These are phyloP conservation scores for Tetrapisispora iriomotensis DNA, from an alignment of 805 yeast species.

Conservation along the genomic window DNA sequence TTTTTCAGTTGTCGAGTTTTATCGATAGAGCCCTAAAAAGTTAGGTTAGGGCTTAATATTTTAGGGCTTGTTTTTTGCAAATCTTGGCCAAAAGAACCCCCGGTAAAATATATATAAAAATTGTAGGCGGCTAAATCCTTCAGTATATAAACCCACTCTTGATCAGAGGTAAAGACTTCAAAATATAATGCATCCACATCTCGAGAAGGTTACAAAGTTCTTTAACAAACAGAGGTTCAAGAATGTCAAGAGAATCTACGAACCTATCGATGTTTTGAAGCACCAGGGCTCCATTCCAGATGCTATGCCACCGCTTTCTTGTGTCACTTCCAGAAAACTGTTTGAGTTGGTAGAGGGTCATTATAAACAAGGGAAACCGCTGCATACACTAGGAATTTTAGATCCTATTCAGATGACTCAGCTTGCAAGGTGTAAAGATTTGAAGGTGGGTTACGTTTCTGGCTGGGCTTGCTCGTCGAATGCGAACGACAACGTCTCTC, in stretches of 20 bases:
- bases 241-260: conserved; percentile 42
- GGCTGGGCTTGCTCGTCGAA: conserved; percentile 57
- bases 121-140: not conserved
- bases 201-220: conserved; percentile 37
- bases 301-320: conserved; percentile 27
- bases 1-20: no score
- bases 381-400: conserved; percentile 49
- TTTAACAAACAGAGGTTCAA: conserved; percentile 40
- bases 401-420: conserved; percentile 59
- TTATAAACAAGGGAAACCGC: conserved; percentile 35
- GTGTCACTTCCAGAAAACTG: conserved; percentile 44
- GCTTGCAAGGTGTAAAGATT: conserved; percentile 36
- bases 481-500: conserved; percentile 52
- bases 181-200: no score
- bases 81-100: no score
- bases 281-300: conserved; percentile 38
- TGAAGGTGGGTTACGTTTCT: conserved; percentile 45
- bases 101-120: no score
- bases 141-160: not conserved
- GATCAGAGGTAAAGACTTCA: no score
- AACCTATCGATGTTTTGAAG: conserved; percentile 41
- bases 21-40: no score
- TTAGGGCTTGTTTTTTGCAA: no score
- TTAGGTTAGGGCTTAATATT: no score
- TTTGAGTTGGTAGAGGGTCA: conserved; percentile 36